Evolutionary conservation across 1,284 basidiomycete genomes (phyloP).

Genomic region (Pisolithus thermaeus): DNA sequence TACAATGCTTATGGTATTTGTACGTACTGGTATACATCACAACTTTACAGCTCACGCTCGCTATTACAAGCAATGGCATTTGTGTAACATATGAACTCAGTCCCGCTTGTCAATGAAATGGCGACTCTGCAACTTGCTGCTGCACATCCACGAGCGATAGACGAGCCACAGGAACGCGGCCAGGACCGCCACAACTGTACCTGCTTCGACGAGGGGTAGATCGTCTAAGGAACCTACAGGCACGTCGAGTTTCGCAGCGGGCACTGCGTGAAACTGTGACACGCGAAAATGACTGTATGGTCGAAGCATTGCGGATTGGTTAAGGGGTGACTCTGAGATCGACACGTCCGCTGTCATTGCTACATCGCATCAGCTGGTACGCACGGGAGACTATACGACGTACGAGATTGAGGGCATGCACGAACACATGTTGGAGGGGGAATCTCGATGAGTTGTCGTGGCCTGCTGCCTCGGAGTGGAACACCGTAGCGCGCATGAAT

Average conservation of each 20-base stretch:
- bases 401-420: conserved; percentile 24
- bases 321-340: conserved; percentile 8
- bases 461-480: conserved; percentile 8
- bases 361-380: conserved; percentile 4
- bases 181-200: conserved; percentile 18
- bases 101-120: conserved; percentile 19
- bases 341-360: conserved; percentile 7
- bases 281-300: conserved; percentile 15
- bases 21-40: conserved; percentile 23
- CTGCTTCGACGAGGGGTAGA: conserved; percentile 20
- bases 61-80: conserved; percentile 14
- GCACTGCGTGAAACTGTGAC: conserved; percentile 7
- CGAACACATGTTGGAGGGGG: conserved; percentile 23
- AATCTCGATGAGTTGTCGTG: conserved; percentile 13
- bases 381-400: conserved; percentile 1
- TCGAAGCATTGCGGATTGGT: conserved; percentile 19
- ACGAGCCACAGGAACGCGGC: conserved; percentile 24
- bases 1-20: conserved; percentile 20
- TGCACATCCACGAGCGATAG: conserved; percentile 16
- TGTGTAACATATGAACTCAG: conserved; percentile 8
- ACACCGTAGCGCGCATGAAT: conserved; percentile 26
- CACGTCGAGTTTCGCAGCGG: conserved; percentile 10
- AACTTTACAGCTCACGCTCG: conserved; percentile 11
- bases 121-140: conserved; percentile 12
- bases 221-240: conserved; percentile 23